These are phyloP conservation scores for Pythium myriotylum DNA, from an alignment of 352 stramenopile genomes.

Conservation along the genomic window DNA sequence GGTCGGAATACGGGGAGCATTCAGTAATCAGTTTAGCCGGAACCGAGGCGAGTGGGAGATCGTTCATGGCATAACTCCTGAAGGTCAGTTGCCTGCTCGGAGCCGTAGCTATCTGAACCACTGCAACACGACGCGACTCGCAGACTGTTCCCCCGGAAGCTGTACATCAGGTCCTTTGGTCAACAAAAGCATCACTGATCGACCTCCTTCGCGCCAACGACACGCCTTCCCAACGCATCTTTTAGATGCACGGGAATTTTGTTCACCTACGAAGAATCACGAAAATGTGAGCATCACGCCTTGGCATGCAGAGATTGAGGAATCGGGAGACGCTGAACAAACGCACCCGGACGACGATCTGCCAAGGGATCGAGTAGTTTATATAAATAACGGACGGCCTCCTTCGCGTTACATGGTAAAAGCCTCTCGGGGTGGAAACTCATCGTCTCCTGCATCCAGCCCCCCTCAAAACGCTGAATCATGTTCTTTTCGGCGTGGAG, in stretches of 20 bases:
- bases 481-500: constrained; percentile 42
- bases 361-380: neutral
- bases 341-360: too few species aligned
- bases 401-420: constrained; percentile 84
- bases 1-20: neutral
- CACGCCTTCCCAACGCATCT: constrained; percentile 82
- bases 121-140: constrained; percentile 6
- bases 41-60: constrained; percentile 15
- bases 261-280: constrained; percentile 26
- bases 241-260: constrained; percentile 48
- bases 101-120: constrained; percentile 23
- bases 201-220: constrained; percentile 68
- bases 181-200: constrained; percentile 26
- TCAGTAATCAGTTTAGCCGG: neutral
- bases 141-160: neutral
- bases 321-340: neutral
- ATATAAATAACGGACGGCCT: constrained; percentile 29
- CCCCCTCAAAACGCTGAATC: neutral
- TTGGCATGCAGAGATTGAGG: constrained; percentile 25
- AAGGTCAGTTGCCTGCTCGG: constrained; percentile 18
- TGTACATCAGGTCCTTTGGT: neutral
- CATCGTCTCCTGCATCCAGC: constrained; percentile 20
- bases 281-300: constrained; percentile 25
- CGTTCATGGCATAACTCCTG: constrained; percentile 14
- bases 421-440: constrained; percentile 11